Conservation (phyloP, 345 rosid genomes). For the Nasturtium officinale region DNA sequence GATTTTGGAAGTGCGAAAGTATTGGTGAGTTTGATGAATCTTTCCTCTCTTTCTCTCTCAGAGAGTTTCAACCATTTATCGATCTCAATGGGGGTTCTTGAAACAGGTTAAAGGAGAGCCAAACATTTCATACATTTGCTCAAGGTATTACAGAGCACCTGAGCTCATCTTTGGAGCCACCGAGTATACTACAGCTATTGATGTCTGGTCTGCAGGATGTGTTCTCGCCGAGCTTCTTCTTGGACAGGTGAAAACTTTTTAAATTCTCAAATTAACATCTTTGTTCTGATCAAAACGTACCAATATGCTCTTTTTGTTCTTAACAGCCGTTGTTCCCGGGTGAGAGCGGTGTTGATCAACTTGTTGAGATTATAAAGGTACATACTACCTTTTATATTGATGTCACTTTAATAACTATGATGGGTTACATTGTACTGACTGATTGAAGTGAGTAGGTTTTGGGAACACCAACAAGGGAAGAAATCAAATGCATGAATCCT, state of each 20-base stretch:
- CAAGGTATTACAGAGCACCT: constrained; percentile 98
- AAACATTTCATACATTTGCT: constrained; percentile 90
- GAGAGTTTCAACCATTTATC: neutral
- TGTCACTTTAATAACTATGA: neutral
- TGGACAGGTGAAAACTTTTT: constrained; percentile 66
- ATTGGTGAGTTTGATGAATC: constrained; percentile 57
- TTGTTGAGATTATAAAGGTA: constrained; percentile 97
- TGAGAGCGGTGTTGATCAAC: constrained; percentile 98
- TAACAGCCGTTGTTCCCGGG: constrained; percentile 93
- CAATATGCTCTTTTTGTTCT: constrained; percentile 26
- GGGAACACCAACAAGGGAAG: constrained; percentile 98
- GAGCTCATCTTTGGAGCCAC: constrained; percentile 98
- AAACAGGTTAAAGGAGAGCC: constrained; percentile 93
- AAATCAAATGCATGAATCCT: constrained; percentile 98
- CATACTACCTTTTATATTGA: neutral
- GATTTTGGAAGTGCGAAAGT: constrained; percentile 99
- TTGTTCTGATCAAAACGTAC: neutral
- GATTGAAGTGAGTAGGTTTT: constrained; percentile 57
- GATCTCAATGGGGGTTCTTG: constrained; percentile 21
- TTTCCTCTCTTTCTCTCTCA: neutral
- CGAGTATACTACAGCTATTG: constrained; percentile 93
- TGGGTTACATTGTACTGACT: neutral
- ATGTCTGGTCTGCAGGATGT: constrained; percentile 98
- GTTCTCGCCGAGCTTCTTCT: constrained; percentile 91
- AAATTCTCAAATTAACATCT: neutral